phyloP scores from a whole-genome alignment of 768 basidiomycete species.

The Termitomyces heimii region DNA sequence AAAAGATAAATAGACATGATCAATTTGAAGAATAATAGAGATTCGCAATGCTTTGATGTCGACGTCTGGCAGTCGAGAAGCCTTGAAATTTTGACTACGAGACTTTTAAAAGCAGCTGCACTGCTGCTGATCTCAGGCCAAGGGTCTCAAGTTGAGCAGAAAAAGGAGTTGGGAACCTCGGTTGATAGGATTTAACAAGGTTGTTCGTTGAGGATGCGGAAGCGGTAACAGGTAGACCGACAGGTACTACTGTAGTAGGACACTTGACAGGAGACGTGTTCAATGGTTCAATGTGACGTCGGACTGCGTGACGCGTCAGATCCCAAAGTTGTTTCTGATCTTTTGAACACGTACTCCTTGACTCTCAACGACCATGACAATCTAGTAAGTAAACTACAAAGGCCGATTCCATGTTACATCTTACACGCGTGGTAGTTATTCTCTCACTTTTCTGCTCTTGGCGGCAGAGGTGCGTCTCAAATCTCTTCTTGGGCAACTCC shows the following conservation, averaged over 20 bases:
- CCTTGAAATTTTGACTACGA: background rate
- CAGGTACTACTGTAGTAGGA: too few species aligned
- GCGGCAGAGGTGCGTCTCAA: slow-evolving; percentile 53
- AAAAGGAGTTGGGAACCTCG: background rate
- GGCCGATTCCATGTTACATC: background rate
- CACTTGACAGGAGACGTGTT: background rate
- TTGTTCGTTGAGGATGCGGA: background rate
- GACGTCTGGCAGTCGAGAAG: background rate
- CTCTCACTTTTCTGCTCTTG: slow-evolving; percentile 75
- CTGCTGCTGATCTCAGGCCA: background rate
- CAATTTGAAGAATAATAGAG: background rate
- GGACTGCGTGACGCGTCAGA: background rate
- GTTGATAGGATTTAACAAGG: background rate
- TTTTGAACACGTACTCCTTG: background rate
- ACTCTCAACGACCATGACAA: slow-evolving; percentile 31
- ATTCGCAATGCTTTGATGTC: background rate
- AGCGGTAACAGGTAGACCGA: background rate
- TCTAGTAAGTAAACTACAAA: slow-evolving; percentile 30
- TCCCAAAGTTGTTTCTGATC: background rate
- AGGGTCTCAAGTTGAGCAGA: background rate
- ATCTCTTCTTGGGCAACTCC: background rate
- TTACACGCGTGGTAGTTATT: slow-evolving; percentile 46
- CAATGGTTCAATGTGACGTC: background rate
- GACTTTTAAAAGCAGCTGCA: background rate
- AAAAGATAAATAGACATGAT: background rate